Evolutionary conservation across 2,329 filamentous ascomycete genomes (phyloP).

Genomic region (Aspergillus pseudoglaucus): DNA sequence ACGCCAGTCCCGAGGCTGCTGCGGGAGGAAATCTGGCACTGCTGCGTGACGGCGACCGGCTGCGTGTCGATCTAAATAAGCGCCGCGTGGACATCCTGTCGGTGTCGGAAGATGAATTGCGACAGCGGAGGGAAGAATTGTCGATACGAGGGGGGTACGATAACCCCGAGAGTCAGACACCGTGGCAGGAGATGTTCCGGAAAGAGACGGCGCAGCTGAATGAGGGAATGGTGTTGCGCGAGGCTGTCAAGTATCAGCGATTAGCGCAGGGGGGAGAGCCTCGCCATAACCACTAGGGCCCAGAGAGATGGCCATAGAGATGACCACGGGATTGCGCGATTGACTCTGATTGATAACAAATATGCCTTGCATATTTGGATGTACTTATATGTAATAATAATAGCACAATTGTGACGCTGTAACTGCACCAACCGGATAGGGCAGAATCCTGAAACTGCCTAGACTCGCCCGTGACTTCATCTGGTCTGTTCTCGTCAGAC

Average conservation of each 20-base stretch:
- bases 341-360: neutral
- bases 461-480: neutral
- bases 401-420: neutral
- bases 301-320: neutral
- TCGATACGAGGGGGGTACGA: constrained; percentile 34
- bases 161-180: constrained; percentile 40
- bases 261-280: constrained; percentile 40
- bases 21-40: constrained; percentile 50
- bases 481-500: neutral
- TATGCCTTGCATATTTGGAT: neutral
- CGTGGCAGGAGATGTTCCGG: constrained; percentile 48
- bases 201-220: constrained; percentile 41
- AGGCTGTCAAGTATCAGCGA: constrained; percentile 43
- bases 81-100: constrained; percentile 46
- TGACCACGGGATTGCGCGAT: neutral
- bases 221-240: constrained; percentile 43
- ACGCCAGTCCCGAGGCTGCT: constrained; percentile 50
- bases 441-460: neutral
- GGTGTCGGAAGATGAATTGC: constrained; percentile 34
- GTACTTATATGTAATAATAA: neutral
- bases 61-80: constrained; percentile 47
- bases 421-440: neutral
- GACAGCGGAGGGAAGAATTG: constrained; percentile 32
- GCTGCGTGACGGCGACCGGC: constrained; percentile 43
- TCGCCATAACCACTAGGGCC: constrained; percentile 39